Percentiles rank a stretch among this genome's conserved stretches.
These are phyloP conservation scores for Pisolithus microcarpus DNA, from an alignment of 768 basidiomycete genomes.

Conservation along the genomic window DNA sequence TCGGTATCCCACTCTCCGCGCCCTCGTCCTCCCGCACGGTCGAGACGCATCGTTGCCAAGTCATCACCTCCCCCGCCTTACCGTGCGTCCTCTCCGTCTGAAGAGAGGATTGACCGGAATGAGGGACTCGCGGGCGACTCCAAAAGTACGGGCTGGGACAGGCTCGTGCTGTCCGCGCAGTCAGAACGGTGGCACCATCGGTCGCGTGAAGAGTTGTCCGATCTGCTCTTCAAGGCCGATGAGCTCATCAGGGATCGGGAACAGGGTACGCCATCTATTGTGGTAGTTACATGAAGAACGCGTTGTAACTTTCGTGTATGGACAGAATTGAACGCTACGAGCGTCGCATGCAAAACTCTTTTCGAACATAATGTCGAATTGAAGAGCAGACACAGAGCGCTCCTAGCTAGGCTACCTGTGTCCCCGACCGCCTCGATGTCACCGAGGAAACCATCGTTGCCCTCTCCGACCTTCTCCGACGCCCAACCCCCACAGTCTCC, in stretches of 20 bases:
- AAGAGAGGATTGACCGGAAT: constrained; percentile 22
- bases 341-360: constrained; percentile 60
- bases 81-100: constrained; percentile 32
- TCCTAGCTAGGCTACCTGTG: constrained; percentile 56
- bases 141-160: constrained; percentile 7
- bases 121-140: constrained; percentile 25
- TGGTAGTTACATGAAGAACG: not conserved
- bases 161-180: constrained; percentile 21
- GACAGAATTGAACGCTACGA: constrained; percentile 61
- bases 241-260: constrained; percentile 71
- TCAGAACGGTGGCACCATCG: constrained; percentile 51
- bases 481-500: constrained; percentile 28
- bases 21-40: constrained; percentile 65
- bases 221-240: constrained; percentile 65
- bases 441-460: constrained; percentile 13
- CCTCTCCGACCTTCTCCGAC: constrained; percentile 22
- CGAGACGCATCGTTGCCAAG: constrained; percentile 40
- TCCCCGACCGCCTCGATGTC: constrained; percentile 33
- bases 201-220: constrained; percentile 68
- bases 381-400: constrained; percentile 63
- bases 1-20: constrained; percentile 38
- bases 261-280: constrained; percentile 46
- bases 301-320: constrained; percentile 7
- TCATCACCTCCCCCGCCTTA: constrained; percentile 54
- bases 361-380: constrained; percentile 63